These are phyloP conservation scores for Acer negundo DNA, from an alignment of 345 rosid species.

Conservation along the genomic window DNA sequence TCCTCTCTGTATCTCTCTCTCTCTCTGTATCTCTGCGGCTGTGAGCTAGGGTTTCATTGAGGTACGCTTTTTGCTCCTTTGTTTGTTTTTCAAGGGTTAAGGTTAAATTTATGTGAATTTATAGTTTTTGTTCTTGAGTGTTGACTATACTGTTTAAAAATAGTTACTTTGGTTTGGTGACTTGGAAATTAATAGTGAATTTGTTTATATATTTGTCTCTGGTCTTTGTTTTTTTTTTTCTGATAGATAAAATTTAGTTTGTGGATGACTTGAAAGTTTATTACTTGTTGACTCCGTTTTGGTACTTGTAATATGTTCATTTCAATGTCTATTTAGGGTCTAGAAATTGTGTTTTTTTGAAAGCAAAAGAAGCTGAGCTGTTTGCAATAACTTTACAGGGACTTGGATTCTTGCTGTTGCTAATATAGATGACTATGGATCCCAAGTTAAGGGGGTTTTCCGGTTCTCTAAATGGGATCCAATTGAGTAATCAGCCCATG, in stretches of 20 bases:
- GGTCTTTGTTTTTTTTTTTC: too few relatives aligned
- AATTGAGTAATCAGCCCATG: slow-evolving; percentile 41
- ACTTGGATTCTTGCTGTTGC: background rate
- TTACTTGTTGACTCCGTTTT: background rate
- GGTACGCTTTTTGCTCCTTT: slow-evolving; percentile 5
- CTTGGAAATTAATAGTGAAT: background rate
- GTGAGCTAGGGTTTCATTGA: background rate
- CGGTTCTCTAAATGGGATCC: slow-evolving; percentile 37
- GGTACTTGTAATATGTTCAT: background rate
- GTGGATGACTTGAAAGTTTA: background rate
- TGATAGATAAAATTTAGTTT: background rate
- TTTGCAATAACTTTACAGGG: slow-evolving; percentile 1
- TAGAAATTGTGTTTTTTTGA: background rate
- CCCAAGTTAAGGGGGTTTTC: slow-evolving; percentile 43
- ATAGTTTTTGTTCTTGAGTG: background rate
- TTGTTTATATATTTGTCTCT: background rate
- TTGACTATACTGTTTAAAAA: background rate
- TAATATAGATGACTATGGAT: slow-evolving; percentile 50
- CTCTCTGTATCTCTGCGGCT: background rate
- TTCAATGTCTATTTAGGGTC: slow-evolving; percentile 8
- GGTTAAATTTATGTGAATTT: background rate
- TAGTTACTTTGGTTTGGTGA: background rate
- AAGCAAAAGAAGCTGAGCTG: slow-evolving; percentile 1
- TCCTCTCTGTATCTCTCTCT: too few relatives aligned
- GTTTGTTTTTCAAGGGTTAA: background rate